Conservation (phyloP, 2,329 filamentous ascomycete genomes). For the Juglanconis oblonga region DNA sequence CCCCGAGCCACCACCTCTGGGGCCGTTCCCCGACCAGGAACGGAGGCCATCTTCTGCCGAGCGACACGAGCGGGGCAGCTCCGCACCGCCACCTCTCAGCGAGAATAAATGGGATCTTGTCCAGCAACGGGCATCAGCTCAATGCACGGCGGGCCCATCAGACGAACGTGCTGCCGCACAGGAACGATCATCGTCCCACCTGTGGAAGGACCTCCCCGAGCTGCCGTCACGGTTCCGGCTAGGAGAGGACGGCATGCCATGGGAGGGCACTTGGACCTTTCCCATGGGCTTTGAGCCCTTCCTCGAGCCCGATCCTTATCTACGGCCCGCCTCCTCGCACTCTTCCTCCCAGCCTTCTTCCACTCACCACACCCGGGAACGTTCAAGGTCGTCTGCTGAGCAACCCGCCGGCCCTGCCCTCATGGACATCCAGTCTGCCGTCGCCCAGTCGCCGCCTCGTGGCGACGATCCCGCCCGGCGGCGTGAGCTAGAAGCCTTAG, state of each 20-base stretch:
- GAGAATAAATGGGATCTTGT: conserved; percentile 45
- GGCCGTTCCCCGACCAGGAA: conserved; percentile 16
- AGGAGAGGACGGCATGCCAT: conserved; percentile 47
- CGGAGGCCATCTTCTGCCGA: conserved; percentile 21
- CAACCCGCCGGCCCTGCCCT: conserved; percentile 20
- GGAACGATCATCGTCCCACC: conserved; percentile 21
- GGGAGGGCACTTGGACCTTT: conserved; percentile 36
- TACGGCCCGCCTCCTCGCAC: conserved; percentile 19
- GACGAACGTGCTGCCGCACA: conserved; percentile 18
- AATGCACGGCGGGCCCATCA: conserved; percentile 26
- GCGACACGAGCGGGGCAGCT: conserved; percentile 42
- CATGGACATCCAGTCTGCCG: conserved; percentile 23
- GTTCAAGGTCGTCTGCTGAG: background rate
- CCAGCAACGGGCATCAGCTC: conserved; percentile 26
- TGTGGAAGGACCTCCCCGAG: conserved; percentile 43
- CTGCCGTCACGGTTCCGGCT: conserved; percentile 37
- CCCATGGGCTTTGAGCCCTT: conserved; percentile 30
- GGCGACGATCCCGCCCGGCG: conserved; percentile 33
- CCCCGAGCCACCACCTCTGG: conserved; percentile 4
- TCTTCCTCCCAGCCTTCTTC: background rate
- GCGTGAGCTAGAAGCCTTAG: conserved; percentile 45
- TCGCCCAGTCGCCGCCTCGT: conserved; percentile 20
- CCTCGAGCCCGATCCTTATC: conserved; percentile 27
- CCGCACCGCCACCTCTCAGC: conserved; percentile 46
- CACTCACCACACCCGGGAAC: background rate